A percentile compares a stretch with the other conserved stretches of the same genome.
phyloP scores from a whole-genome alignment of 2,329 filamentous ascomycete genomes.

The Fusarium staphyleae region DNA sequence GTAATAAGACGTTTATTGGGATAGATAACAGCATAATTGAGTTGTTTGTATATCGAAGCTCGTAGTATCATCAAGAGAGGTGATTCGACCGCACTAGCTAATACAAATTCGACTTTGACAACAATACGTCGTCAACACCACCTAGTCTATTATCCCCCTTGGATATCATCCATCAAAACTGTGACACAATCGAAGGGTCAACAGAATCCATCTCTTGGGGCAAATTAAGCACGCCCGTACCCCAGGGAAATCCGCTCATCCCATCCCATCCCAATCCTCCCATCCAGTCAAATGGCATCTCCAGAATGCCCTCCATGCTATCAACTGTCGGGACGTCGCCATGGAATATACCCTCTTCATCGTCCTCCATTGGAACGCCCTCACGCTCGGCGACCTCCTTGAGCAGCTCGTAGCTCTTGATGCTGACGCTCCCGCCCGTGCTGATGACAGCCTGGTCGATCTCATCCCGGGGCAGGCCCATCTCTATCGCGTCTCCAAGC shows the following conservation, averaged over 20 bases:
- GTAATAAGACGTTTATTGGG: no score
- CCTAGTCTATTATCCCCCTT: background rate
- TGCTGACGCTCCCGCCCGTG: constrained; percentile 33
- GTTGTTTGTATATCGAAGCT: no score
- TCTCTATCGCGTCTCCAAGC: constrained; percentile 47
- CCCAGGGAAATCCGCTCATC: constrained; percentile 32
- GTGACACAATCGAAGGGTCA: constrained; percentile 27
- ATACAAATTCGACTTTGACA: no score
- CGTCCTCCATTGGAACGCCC: constrained; percentile 16
- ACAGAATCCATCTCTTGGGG: constrained; percentile 26
- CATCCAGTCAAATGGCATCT: constrained; percentile 41
- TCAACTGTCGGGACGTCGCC: constrained; percentile 8
- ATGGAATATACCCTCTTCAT: constrained; percentile 13
- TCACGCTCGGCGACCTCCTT: constrained; percentile 44
- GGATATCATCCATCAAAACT: constrained; percentile 8
- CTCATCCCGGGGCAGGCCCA: constrained; percentile 40
- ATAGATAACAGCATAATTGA: no score
- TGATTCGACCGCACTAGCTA: no score
- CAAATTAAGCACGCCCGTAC: constrained; percentile 6
- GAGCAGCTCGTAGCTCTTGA: constrained; percentile 44
- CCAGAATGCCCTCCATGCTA: constrained; percentile 35
- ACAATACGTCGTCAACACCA: no score
- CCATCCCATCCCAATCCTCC: constrained; percentile 35
- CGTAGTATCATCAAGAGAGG: no score
- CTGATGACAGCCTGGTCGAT: constrained; percentile 44